Evolutionary conservation across 163 green algal species (phyloP), one percentile per base, ranked within the genome.

Genomic region (Scenedesmus sp.): DNA sequence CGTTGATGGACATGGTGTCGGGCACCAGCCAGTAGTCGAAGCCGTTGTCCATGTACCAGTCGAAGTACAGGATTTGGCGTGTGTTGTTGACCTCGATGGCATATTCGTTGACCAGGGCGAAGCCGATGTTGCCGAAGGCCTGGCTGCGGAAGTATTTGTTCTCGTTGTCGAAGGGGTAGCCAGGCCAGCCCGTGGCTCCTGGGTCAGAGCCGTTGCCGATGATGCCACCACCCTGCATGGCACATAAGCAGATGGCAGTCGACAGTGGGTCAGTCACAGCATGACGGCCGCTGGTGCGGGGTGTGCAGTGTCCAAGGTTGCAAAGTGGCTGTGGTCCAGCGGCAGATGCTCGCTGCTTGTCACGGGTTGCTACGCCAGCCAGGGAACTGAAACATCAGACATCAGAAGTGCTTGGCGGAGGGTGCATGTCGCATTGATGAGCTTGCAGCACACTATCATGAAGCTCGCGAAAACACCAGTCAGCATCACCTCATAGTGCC

Each of bases 1-100:
- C 90, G 26, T 87, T 56, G 67, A 92, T 90, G 23, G 82, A 90
- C 90, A 92, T 92, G 26, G 90, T 92, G 26, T 92, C 67, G 4
- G 83, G 82, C 5, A 90, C 83, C 54, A 90, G 60, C 70, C 70
- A 92, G 90, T 90, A 92, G 70, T 84, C 67, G 23, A 86, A 92
- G 13, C 54, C 67, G 83, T 92, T 92, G 70, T 92, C 90, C 82
- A 92, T 85, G 73, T 90, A 92, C 90, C 90, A 92, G 70, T 92
- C 90, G 56, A 92, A 92, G 90, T 92, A 92, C 34, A 92, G 67
- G 56, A 86, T 66, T n/a, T 90, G 67, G 23, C 55, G 46, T 16
- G 6, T 86, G 90, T 67, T 92, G 83, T 84, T 92, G 56, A 90
- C 83, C 52, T 86, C 34, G 73, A 92, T 82, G 1, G 84, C 67